Evolutionary conservation across 441 rosid genomes (phyloP).

Genomic region (Sinapis alba): DNA sequence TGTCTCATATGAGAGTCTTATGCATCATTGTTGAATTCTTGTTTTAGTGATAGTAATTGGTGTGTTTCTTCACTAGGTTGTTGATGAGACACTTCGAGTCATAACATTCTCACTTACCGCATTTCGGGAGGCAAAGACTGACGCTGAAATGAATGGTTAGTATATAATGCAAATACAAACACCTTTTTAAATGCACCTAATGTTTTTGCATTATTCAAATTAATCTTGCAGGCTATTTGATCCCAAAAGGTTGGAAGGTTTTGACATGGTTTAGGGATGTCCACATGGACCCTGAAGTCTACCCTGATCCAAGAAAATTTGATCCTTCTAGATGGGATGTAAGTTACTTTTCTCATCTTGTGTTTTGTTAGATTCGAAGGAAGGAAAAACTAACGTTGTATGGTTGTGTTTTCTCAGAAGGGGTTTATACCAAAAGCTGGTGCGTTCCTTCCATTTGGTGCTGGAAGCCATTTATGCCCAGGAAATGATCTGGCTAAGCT

Average conservation of each 20-base stretch:
- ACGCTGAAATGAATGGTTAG: constrained; percentile 58
- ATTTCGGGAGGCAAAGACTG: constrained; percentile 68
- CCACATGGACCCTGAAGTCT: constrained; percentile 61
- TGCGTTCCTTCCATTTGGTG: constrained; percentile 80
- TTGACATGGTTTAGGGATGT: constrained; percentile 69
- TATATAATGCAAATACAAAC: background rate
- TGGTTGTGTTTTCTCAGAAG: constrained; percentile 37
- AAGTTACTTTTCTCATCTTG: constrained; percentile 27
- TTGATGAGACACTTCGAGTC: constrained; percentile 76
- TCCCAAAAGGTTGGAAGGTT: constrained; percentile 80
- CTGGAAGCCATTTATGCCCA: constrained; percentile 78
- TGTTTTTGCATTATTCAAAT: background rate
- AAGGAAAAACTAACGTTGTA: background rate
- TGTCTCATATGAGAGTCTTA: background rate
- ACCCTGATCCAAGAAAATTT: constrained; percentile 61
- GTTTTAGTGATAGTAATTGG: background rate
- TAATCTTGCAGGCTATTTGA: constrained; percentile 49
- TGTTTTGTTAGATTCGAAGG: background rate
- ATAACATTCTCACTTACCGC: constrained; percentile 66
- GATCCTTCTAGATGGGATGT: constrained; percentile 90
- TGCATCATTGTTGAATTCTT: background rate
- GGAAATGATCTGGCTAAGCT: constrained; percentile 89
- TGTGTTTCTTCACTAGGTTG: constrained; percentile 48
- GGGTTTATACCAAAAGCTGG: constrained; percentile 56
- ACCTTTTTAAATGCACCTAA: background rate